phyloP scores from a whole-genome alignment of 306 rosid species.

The Inga oerstediana region DNA sequence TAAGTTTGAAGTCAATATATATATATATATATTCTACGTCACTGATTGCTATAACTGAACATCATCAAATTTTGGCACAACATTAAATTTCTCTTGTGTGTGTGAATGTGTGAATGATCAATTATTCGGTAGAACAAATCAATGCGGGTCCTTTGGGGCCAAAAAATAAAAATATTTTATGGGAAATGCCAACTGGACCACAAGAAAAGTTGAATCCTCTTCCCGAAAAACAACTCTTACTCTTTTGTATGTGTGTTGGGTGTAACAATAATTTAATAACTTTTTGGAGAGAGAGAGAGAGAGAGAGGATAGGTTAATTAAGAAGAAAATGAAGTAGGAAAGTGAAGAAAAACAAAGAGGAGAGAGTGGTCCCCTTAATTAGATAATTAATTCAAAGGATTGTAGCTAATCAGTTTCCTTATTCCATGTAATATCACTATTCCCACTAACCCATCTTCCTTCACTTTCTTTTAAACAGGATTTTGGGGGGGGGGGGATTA shows the following conservation, averaged over 20 bases:
- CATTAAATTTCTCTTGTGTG: not conserved
- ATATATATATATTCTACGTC: not conserved
- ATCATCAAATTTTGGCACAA: not conserved
- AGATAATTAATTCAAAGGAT: too few species aligned
- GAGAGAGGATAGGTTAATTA: too few species aligned
- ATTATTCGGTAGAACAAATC: not conserved
- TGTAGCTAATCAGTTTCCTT: not conserved
- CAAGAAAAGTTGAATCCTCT: slow-evolving; percentile 9
- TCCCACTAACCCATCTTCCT: slow-evolving; percentile 20
- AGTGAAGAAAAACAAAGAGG: slow-evolving; percentile 6
- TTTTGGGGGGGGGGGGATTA: too few species aligned
- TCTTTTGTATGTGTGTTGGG: not conserved
- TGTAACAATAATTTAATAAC: too few species aligned
- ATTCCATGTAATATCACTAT: slow-evolving; percentile 19
- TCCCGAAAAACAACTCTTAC: not conserved
- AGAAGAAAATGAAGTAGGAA: not conserved
- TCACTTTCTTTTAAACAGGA: too few species aligned
- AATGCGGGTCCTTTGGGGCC: not conserved
- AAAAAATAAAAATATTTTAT: slow-evolving; percentile 20
- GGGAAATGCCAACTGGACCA: slow-evolving; percentile 34
- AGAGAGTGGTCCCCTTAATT: not conserved
- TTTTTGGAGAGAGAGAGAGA: too few species aligned
- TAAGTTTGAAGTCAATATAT: not conserved
- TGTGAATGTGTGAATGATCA: not conserved
- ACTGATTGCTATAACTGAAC: not conserved